Evolutionary conservation across 306 rosid species (phyloP).

Genomic region (Rosa rugosa): DNA sequence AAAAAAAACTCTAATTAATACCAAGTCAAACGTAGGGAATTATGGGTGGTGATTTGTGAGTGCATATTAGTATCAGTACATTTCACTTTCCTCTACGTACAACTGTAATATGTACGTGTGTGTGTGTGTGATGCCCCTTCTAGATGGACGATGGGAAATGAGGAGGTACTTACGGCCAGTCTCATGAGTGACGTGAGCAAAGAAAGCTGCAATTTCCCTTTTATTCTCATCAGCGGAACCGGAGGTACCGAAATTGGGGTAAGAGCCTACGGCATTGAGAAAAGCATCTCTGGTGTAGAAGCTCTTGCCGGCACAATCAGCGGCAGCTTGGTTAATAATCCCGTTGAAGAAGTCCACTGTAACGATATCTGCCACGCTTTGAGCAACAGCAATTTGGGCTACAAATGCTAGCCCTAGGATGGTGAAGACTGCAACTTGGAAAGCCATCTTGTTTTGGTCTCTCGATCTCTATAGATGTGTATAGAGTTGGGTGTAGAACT

Average conservation of each 20-base stretch:
- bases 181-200: conserved; percentile 37
- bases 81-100: no score
- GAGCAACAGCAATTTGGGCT: neutral
- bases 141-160: neutral
- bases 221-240: conserved; percentile 25
- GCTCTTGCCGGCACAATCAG: conserved; percentile 24
- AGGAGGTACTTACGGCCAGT: conserved; percentile 27
- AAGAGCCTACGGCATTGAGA: conserved; percentile 23
- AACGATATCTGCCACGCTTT: conserved; percentile 24
- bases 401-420: conserved; percentile 1
- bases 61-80: no score
- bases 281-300: conserved; percentile 35
- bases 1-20: neutral
- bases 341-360: conserved; percentile 23
- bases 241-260: conserved; percentile 11
- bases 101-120: neutral
- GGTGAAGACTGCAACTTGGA: neutral
- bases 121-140: neutral
- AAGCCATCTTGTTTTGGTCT: neutral
- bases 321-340: conserved; percentile 21
- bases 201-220: conserved; percentile 40
- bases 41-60: no score
- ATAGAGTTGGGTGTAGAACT: neutral
- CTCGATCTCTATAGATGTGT: neutral
- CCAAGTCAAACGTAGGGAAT: neutral